Conservation (phyloP, 495 filamentous ascomycete species). For the Podospora didyma region DNA sequence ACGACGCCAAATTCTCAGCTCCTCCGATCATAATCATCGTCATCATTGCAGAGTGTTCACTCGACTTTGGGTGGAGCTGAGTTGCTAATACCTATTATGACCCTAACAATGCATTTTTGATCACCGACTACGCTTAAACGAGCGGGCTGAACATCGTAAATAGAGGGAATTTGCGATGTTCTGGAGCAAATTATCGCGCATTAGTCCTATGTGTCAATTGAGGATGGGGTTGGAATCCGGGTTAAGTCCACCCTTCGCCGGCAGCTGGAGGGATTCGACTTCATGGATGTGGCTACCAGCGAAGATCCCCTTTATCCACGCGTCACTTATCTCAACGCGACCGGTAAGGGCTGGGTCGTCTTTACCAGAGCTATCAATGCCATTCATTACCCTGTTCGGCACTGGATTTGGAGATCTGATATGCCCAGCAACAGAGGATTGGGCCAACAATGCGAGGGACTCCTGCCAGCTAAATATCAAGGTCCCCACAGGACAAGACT, state of each 20-base stretch:
- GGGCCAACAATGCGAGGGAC: neutral
- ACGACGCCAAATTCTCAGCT: too few relatives aligned
- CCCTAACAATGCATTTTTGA: too few relatives aligned
- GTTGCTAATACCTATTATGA: too few relatives aligned
- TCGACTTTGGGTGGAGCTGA: too few relatives aligned
- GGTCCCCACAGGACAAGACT: neutral
- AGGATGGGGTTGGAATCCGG: neutral
- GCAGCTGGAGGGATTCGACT: conserved; percentile 4
- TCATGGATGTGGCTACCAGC: conserved; percentile 1
- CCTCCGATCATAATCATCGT: too few relatives aligned
- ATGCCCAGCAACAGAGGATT: neutral
- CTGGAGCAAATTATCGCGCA: conserved; percentile 1
- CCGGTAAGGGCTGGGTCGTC: conserved; percentile 28
- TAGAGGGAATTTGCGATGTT: neutral
- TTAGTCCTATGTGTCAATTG: neutral
- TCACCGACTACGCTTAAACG: too few relatives aligned
- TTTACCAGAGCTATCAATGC: conserved; percentile 24
- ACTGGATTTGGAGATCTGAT: conserved; percentile 32
- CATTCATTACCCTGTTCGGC: conserved; percentile 31
- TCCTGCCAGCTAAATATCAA: neutral
- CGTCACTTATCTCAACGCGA: neutral
- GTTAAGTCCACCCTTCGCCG: neutral
- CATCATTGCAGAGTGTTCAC: too few relatives aligned
- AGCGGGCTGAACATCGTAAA: too few relatives aligned
- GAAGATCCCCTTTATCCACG: neutral